phyloP scores from a whole-genome alignment of 495 filamentous ascomycete genomes.

The Aspergillus indologenus region DNA sequence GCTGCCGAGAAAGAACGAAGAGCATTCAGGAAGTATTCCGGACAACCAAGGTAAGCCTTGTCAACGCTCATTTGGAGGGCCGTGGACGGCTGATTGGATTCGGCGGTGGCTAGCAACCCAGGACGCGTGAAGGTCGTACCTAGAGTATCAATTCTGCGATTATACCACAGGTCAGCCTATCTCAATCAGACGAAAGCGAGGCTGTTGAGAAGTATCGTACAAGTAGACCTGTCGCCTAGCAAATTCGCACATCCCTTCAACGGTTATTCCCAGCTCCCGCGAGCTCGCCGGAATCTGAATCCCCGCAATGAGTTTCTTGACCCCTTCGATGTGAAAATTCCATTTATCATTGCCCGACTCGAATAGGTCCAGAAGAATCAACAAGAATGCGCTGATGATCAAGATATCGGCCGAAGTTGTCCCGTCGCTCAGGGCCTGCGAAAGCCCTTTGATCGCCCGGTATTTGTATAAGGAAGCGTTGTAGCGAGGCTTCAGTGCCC shows the following conservation, averaged over 20 bases:
- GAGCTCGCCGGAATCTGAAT: slow-evolving; percentile 40
- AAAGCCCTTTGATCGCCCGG: slow-evolving; percentile 46
- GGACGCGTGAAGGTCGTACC: not conserved
- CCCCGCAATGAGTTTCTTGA: slow-evolving; percentile 20
- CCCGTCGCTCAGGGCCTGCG: slow-evolving; percentile 25
- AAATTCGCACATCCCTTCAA: slow-evolving; percentile 28
- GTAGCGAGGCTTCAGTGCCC: slow-evolving; percentile 22
- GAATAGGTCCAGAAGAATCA: slow-evolving; percentile 56
- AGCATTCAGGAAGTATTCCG: slow-evolving; percentile 19
- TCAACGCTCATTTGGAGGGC: slow-evolving; percentile 5
- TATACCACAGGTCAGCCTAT: not conserved
- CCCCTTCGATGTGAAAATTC: slow-evolving; percentile 52
- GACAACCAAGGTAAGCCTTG: slow-evolving; percentile 28
- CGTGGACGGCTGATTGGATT: not conserved
- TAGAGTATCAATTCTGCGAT: not conserved
- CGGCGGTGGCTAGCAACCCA: not conserved
- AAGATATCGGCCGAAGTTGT: slow-evolving; percentile 32
- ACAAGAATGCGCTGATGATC: slow-evolving; percentile 51
- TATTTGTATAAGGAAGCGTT: slow-evolving; percentile 52
- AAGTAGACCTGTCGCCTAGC: slow-evolving; percentile 30
- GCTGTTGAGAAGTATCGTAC: slow-evolving; percentile 12
- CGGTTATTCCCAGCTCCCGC: slow-evolving; percentile 20
- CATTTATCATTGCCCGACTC: slow-evolving; percentile 54
- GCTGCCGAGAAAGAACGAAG: slow-evolving; percentile 23
- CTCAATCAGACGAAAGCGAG: not conserved